Conservation (phyloP, 176 grass and related monocot genomes). For the Aegilops umbellulata region DNA sequence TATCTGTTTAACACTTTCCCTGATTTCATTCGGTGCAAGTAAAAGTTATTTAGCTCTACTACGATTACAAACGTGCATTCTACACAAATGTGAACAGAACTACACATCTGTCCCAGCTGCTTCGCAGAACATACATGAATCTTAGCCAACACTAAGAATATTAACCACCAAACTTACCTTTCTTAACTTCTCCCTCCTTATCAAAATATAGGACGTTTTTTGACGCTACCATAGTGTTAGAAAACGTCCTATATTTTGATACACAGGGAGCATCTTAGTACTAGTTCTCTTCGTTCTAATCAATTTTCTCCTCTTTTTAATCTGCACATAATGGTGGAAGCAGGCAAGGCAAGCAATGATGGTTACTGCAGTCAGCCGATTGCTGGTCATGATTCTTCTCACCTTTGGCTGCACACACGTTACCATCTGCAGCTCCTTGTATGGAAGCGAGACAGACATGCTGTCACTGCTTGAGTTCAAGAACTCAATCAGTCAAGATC, state of each 20-base stretch:
- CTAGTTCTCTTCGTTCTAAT: background rate
- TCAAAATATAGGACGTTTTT: too few relatives aligned
- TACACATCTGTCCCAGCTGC: background rate
- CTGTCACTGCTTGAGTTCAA: constrained; percentile 16
- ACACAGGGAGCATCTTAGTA: background rate
- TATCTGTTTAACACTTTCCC: background rate
- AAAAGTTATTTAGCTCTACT: background rate
- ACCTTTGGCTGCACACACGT: background rate
- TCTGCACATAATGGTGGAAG: background rate
- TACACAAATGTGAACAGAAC: background rate
- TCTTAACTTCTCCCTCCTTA: background rate
- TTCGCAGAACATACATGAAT: background rate
- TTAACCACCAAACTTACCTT: background rate
- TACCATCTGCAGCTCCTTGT: background rate
- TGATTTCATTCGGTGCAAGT: background rate
- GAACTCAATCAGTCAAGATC: background rate
- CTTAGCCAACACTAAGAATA: background rate
- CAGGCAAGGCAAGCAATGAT: background rate
- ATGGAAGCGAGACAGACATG: background rate
- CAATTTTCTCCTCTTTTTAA: background rate
- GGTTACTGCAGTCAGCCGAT: background rate
- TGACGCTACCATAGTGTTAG: too few relatives aligned
- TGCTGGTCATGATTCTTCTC: background rate
- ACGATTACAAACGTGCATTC: background rate
- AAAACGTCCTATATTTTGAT: too few relatives aligned